A percentile compares a stretch with the other conserved stretches of the same genome.
Evolutionary conservation across 1,139 yeast genomes (phyloP).

Genomic region (Debaryomycetaceae sp.): DNA sequence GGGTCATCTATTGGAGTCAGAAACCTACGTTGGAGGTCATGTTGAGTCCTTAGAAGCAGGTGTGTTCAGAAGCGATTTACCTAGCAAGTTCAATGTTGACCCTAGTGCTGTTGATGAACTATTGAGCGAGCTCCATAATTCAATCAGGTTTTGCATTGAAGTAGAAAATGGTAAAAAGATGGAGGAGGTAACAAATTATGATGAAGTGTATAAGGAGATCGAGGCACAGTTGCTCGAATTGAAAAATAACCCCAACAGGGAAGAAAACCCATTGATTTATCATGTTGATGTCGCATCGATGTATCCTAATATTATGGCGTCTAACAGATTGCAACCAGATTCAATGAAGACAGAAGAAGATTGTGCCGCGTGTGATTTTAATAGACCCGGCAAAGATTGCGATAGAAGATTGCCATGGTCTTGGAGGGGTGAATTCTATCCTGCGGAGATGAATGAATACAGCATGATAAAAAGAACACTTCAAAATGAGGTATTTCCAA

Average conservation of each 20-base stretch:
- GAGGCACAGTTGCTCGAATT: slow-evolving; percentile 52
- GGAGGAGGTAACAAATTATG: slow-evolving; percentile 76
- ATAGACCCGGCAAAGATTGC: slow-evolving; percentile 90
- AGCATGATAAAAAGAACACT: slow-evolving; percentile 83
- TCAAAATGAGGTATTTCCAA: slow-evolving; percentile 75
- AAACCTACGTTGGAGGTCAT: slow-evolving; percentile 98
- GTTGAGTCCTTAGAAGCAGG: slow-evolving; percentile 98
- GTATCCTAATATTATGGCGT: slow-evolving; percentile 99
- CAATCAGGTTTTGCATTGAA: slow-evolving; percentile 78
- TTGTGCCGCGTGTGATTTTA: slow-evolving; percentile 97
- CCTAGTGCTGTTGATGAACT: slow-evolving; percentile 81
- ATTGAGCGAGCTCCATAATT: slow-evolving; percentile 65
- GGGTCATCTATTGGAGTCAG: slow-evolving; percentile 91
- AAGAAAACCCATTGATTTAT: slow-evolving; percentile 82
- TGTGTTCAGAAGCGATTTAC: slow-evolving; percentile 87
- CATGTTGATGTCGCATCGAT: slow-evolving; percentile 99
- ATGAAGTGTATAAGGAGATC: slow-evolving; percentile 66
- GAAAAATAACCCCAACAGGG: slow-evolving; percentile 58
- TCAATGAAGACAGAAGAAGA: slow-evolving; percentile 94
- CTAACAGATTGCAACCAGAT: slow-evolving; percentile 96
- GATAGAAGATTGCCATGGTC: slow-evolving; percentile 93
- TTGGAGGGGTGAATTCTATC: slow-evolving; percentile 96
- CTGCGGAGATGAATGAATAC: slow-evolving; percentile 90
- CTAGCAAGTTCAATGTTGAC: slow-evolving; percentile 72
- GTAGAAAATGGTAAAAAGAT: slow-evolving; percentile 74